Conservation (phyloP, 2,329 filamentous ascomycete genomes). For the Orbilia javanica region DNA sequence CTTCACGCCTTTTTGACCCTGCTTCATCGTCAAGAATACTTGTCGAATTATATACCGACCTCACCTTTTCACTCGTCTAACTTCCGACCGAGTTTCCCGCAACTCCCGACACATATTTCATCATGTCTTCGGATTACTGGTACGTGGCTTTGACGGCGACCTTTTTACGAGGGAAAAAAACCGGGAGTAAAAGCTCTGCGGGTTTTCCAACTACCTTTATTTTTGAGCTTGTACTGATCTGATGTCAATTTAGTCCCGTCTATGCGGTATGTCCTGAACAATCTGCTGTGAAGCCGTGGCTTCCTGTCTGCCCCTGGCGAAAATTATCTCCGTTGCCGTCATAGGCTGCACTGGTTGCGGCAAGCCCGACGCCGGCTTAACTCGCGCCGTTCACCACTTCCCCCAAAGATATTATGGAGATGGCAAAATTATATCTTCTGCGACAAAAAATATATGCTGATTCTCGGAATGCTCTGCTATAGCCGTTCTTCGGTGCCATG, state of each 20-base stretch:
- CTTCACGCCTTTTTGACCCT: background rate
- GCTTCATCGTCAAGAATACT: constrained; percentile 5
- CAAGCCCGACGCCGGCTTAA: constrained; percentile 44
- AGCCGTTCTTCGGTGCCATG: constrained; percentile 95
- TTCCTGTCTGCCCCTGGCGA: constrained; percentile 53
- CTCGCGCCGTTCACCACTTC: constrained; percentile 30
- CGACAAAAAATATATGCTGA: constrained; percentile 62
- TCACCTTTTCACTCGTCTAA: constrained; percentile 1
- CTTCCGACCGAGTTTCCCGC: constrained; percentile 53
- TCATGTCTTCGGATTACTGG: constrained; percentile 85
- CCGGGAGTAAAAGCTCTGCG: background rate
- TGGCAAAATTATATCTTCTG: background rate
- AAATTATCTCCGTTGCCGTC: constrained; percentile 62
- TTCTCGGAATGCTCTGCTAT: constrained; percentile 12
- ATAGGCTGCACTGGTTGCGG: constrained; percentile 49
- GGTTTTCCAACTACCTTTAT: background rate
- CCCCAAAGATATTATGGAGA: background rate
- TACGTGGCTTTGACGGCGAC: constrained; percentile 69
- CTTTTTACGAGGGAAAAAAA: constrained; percentile 1
- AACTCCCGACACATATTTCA: constrained; percentile 64
- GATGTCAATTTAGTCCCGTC: constrained; percentile 78
- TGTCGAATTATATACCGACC: constrained; percentile 40
- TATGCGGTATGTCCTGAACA: constrained; percentile 87
- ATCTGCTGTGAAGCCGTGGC: constrained; percentile 46
- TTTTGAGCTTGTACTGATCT: constrained; percentile 59